Base-by-base conservation (phyloP, 106 monocot genomes). In the Dioscorea alata region DNA sequence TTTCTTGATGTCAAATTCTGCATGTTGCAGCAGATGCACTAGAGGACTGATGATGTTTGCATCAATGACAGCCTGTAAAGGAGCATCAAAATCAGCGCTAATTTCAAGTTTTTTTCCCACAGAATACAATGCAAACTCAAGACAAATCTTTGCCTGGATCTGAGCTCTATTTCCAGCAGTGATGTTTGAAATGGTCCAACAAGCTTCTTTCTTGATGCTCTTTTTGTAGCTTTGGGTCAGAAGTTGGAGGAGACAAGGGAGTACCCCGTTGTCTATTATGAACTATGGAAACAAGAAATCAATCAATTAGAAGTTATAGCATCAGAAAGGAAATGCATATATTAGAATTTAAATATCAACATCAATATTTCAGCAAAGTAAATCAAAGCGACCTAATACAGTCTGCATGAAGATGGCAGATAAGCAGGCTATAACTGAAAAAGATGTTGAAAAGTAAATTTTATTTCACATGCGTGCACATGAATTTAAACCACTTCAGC, bases 131-230 rank as follows among this genome's bases (percentile, higher is more conserved):
- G 9, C 4, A 42, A 42, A 42, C 42, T 42, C 42, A 42, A 42
- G 42, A 42, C 28, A 57, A 17, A 8, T 16, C 23, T 50, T 69
- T 19, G 35, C 69, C 69, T 69, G 57, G 23, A 69, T 69, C 19
- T 69, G 69, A 57, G 32, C 58, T 57, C 57, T 57, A 42, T 69
- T 58, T 13, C 69, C 58, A 69, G 54, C 58, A 13, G 75, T 76
- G 64, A 61, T 68, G 50, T 76, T 76, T 63, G 75, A 76, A 62
- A 76, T 34, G 23, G 75, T 53, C 75, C 68, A 76, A 28, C 68
- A 68, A 23, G 69, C 69, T 53, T 76, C 75, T 42, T 69, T 76
- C 56, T 76, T 61, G 28, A 76, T 62, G 19, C 32, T 61, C 16
- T 61, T 52, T n/a, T 69, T 66, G 22, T 61, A 51, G 42, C 58